Evolutionary conservation across 305 asterid genomes (phyloP), one percentile per base, ranked within the genome.

Genomic region (Plantago coronopus): DNA sequence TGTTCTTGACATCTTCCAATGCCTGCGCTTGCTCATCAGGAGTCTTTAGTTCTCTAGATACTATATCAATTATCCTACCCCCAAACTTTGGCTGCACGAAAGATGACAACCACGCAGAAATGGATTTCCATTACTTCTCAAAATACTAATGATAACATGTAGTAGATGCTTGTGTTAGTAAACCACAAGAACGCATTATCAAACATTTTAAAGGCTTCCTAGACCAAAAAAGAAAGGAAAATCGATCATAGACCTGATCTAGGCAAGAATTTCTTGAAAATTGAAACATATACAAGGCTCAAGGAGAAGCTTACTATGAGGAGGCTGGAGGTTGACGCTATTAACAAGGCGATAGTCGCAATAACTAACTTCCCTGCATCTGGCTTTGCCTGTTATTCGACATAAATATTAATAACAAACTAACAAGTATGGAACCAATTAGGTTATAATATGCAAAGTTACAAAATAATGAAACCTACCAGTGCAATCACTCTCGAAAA

Each of bases 41-140:
- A 17, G 72, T 73, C 22, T 17, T 57, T 55, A 65, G 57, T 25
- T 61, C 57, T 65, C 78, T 69, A 2, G 78, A 73, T 12, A 69
- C 78, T 48, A 73, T 73, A 48, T 73, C 78, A 48, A 73, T 73
- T 42, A 73, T 65, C 71, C 11, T 61, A 57, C 78, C 78, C 29
- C 78, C 78, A 37, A 73, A 73, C 50, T 55, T 73, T 43, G 78
- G 74, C 78, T 73, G 69, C 12, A 22, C 25, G 53, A 48, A 65
- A 18, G 56, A 54, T 47, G 21, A 48, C 38, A 46, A 13, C 4
- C 4, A 47, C 5, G 8, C 11, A 44, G 14, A 47, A 38, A 46
- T 13, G 7, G 14, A 45, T 49, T 45, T 47, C 43, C 22, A 59
- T 18, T 3, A 42, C 31, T 54, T 54, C 29, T 23, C 43, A 42